Conservation (phyloP, 2,329 filamentous ascomycete genomes). For the Emericellopsis atlantica region DNA sequence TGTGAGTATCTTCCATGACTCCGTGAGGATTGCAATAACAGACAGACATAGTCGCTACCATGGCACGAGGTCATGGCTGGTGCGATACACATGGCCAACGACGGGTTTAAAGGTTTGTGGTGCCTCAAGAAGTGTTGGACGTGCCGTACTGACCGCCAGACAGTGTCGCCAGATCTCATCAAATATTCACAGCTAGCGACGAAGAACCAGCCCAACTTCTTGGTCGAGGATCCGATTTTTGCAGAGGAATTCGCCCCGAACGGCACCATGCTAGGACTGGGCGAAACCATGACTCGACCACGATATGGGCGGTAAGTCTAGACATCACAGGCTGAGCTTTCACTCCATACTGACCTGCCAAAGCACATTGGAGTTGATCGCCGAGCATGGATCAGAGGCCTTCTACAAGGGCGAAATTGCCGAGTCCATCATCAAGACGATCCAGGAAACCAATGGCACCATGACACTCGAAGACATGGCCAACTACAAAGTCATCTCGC, state of each 20-base stretch:
- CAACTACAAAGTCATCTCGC: constrained; percentile 56
- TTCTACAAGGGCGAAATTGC: constrained; percentile 68
- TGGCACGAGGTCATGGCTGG: constrained; percentile 65
- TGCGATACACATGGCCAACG: constrained; percentile 58
- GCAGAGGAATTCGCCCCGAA: constrained; percentile 81
- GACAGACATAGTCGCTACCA: constrained; percentile 31
- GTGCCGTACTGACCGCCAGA: not conserved
- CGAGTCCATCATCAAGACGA: constrained; percentile 49
- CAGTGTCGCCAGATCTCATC: constrained; percentile 60
- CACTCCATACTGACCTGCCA: not conserved
- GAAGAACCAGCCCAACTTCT: constrained; percentile 38
- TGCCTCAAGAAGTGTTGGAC: not conserved
- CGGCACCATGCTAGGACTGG: constrained; percentile 51
- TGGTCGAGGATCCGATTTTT: constrained; percentile 66
- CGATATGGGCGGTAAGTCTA: constrained; percentile 52
- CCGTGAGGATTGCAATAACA: not conserved
- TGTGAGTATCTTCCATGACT: constrained; percentile 16
- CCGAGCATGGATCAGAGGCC: constrained; percentile 54
- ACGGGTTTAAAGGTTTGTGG: constrained; percentile 48
- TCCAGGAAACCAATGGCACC: constrained; percentile 63
- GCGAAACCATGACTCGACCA: constrained; percentile 68
- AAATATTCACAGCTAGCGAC: constrained; percentile 3
- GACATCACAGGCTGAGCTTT: not conserved
- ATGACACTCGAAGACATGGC: constrained; percentile 71
- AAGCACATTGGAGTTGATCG: constrained; percentile 63